A percentile compares a stretch with the other conserved stretches of the same genome.
These are phyloP conservation scores for Mortierella sp. DNA, from an alignment of 371 early-diverging fungal genomes.

Conservation along the genomic window DNA sequence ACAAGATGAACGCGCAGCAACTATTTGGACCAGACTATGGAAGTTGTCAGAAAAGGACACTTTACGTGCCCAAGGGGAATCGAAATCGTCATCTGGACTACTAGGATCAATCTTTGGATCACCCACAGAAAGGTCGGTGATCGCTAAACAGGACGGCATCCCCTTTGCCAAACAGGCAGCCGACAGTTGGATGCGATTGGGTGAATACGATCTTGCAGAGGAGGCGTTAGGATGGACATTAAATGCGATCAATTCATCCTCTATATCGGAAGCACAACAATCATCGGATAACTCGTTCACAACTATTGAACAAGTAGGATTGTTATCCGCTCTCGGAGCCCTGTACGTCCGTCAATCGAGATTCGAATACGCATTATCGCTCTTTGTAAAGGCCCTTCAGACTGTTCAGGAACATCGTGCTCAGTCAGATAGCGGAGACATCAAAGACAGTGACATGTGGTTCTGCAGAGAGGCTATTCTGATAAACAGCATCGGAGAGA, in stretches of 20 bases:
- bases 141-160: conserved; percentile 29
- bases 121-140: conserved; percentile 17
- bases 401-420: conserved; percentile 37
- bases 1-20: conserved; percentile 42
- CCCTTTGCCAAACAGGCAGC: conserved; percentile 36
- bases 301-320: conserved; percentile 33
- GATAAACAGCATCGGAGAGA: conserved; percentile 52
- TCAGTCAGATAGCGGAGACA: background rate
- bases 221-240: conserved; percentile 49
- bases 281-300: background rate
- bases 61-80: background rate
- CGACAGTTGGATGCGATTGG: conserved; percentile 54
- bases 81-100: background rate
- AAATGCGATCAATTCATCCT: conserved; percentile 3
- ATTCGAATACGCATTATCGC: conserved; percentile 42
- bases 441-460: conserved; percentile 33
- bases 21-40: conserved; percentile 48
- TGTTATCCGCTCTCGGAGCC: conserved; percentile 39
- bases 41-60: conserved; percentile 24
- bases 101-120: conserved; percentile 16
- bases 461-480: conserved; percentile 50
- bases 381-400: conserved; percentile 47
- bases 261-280: background rate
- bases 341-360: conserved; percentile 38
- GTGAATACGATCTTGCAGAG: conserved; percentile 50